Percentiles rank a stretch among this genome's conserved stretches.
These are phyloP conservation scores for Globisporangium okanoganense DNA, from an alignment of 352 stramenopile species.

Conservation along the genomic window DNA sequence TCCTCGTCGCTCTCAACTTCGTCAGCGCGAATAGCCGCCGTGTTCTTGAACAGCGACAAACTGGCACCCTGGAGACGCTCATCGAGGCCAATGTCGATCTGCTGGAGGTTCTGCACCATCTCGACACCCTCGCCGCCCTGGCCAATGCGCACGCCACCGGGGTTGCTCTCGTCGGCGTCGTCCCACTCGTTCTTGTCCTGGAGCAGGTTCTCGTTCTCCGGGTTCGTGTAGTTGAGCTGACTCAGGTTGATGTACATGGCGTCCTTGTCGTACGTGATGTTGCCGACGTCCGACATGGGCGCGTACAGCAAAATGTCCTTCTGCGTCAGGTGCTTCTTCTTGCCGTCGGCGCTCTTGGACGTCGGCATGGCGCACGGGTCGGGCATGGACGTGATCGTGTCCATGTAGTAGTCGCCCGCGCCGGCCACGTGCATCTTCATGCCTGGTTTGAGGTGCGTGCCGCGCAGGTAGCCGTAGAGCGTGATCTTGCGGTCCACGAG, in stretches of 20 bases:
- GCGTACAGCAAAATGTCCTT: constrained; percentile 93
- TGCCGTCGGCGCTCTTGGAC: constrained; percentile 44
- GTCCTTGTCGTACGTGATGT: constrained; percentile 98
- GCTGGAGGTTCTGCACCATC: constrained; percentile 95
- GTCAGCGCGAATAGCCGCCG: constrained; percentile 73
- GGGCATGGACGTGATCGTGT: constrained; percentile 90
- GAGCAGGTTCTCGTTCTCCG: constrained; percentile 73
- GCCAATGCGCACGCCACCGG: constrained; percentile 34
- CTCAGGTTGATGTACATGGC: constrained; percentile 99
- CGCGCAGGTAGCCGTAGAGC: constrained; percentile 98
- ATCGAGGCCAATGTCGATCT: constrained; percentile 89
- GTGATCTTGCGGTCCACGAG: constrained; percentile 92
- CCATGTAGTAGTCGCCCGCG: constrained; percentile 97
- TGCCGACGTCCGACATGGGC: constrained; percentile 94
- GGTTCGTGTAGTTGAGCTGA: constrained; percentile 94
- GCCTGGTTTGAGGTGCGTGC: constrained; percentile 96
- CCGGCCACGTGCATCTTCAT: constrained; percentile 98
- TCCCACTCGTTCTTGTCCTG: constrained; percentile 48
- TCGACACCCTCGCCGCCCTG: constrained; percentile 83
- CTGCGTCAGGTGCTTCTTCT: constrained; percentile 88
- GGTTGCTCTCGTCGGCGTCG: constrained; percentile 37
- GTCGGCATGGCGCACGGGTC: constrained; percentile 96
- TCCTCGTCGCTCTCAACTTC: constrained; percentile 64
- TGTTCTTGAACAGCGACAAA: constrained; percentile 96
- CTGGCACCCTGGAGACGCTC: constrained; percentile 92